A percentile compares a stretch with the other conserved stretches of the same genome.
Conservation (phyloP, 2,329 filamentous ascomycete species). For the Colletotrichum scovillei region DNA sequence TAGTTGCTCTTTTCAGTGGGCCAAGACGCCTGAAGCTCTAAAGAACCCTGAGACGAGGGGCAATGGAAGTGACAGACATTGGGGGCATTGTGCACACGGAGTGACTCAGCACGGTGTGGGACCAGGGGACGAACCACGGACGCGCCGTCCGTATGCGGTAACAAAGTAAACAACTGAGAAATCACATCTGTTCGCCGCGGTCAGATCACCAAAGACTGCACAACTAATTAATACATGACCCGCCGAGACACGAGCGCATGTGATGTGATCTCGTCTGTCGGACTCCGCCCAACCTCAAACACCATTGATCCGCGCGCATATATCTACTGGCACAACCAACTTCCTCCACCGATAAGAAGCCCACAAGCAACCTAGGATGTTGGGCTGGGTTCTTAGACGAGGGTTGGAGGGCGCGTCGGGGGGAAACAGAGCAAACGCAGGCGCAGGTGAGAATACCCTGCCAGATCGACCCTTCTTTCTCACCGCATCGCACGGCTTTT, state of each 20-base stretch:
- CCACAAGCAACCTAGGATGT: conserved; percentile 52
- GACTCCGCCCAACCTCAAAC: conserved; percentile 7
- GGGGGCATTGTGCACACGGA: not conserved
- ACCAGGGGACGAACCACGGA: conserved; percentile 2
- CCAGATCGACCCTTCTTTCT: not conserved
- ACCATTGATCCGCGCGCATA: conserved; percentile 2
- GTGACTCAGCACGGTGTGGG: conserved; percentile 1
- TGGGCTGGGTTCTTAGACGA: conserved; percentile 70
- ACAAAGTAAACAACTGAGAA: conserved; percentile 41
- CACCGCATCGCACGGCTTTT: not conserved
- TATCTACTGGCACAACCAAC: not conserved
- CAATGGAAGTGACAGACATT: not conserved
- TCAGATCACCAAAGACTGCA: conserved; percentile 25
- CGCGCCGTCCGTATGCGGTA: conserved; percentile 39
- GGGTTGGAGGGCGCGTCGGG: conserved; percentile 54
- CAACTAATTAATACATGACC: conserved; percentile 24
- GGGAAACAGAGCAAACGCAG: conserved; percentile 38
- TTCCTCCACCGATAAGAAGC: not conserved
- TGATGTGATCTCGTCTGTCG: conserved; percentile 11
- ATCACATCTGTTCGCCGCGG: conserved; percentile 30
- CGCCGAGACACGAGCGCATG: conserved; percentile 20
- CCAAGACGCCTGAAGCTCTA: conserved; percentile 4
- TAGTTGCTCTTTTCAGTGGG: conserved; percentile 2
- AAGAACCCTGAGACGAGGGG: not conserved
- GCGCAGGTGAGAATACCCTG: conserved; percentile 40